A percentile compares a stretch with the other conserved stretches of the same genome.
These are phyloP conservation scores for Platanus orientalis DNA, from an alignment of 164 flowering plant species.

Conservation along the genomic window DNA sequence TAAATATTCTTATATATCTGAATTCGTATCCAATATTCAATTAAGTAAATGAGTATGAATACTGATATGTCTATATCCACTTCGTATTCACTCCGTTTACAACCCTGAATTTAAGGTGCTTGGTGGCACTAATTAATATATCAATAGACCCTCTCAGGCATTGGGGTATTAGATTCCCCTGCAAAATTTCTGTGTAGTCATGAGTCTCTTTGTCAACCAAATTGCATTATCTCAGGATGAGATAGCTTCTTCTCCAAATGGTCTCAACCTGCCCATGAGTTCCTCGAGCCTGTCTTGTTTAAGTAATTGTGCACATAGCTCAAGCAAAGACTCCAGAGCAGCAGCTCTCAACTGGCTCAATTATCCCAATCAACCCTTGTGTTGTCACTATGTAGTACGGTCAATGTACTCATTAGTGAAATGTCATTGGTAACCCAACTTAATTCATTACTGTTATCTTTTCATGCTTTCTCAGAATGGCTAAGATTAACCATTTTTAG, in stretches of 20 bases:
- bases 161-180: too few species aligned
- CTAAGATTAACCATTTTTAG: background rate
- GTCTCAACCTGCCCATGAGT: conserved; percentile 68
- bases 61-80: too few species aligned
- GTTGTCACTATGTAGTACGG: conserved; percentile 30
- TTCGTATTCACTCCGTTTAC: too few species aligned
- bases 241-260: conserved; percentile 70
- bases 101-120: too few species aligned
- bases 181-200: conserved; percentile 53
- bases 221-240: conserved; percentile 91
- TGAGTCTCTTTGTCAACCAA: conserved; percentile 81
- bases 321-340: conserved; percentile 86
- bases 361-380: conserved; percentile 30
- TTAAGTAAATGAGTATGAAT: too few species aligned
- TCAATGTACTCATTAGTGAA: conserved; percentile 25
- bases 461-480: conserved; percentile 2
- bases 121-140: too few species aligned
- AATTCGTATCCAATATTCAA: too few species aligned
- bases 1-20: too few species aligned
- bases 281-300: conserved; percentile 71
- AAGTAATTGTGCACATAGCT: conserved; percentile 79
- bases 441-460: conserved; percentile 8
- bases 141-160: too few species aligned
- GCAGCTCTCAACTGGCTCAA: conserved; percentile 63
- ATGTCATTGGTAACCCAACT: conserved; percentile 13